Evolutionary conservation across 2,329 filamentous ascomycete genomes (phyloP).

Genomic region (Ilyonectria mors-panacis): DNA sequence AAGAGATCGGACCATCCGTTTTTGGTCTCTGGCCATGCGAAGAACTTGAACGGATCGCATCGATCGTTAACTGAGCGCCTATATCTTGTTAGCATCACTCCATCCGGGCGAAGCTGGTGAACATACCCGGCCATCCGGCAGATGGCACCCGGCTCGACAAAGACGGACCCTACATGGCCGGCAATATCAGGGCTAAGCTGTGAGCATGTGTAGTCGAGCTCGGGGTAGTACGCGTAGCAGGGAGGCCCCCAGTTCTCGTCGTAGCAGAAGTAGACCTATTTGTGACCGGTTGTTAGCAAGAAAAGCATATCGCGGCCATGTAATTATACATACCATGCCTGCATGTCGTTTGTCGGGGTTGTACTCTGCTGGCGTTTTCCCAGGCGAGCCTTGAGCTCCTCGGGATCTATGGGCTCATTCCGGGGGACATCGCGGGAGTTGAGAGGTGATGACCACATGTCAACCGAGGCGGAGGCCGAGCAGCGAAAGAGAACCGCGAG

Average conservation of each 20-base stretch:
- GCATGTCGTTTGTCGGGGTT: conserved; percentile 30
- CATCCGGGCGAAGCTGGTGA: background rate
- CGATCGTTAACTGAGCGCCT: conserved; percentile 30
- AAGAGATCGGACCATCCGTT: conserved; percentile 41
- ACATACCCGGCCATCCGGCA: conserved; percentile 45
- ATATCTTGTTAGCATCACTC: conserved; percentile 22
- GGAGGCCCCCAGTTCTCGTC: conserved; percentile 46
- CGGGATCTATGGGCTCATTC: conserved; percentile 37
- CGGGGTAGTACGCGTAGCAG: conserved; percentile 42
- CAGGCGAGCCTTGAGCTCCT: conserved; percentile 41
- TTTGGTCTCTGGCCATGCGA: conserved; percentile 47
- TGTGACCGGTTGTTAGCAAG: conserved; percentile 23
- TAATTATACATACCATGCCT: conserved; percentile 35
- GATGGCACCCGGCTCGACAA: conserved; percentile 43
- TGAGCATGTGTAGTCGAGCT: conserved; percentile 45
- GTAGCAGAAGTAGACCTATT: conserved; percentile 47
- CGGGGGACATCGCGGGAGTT: conserved; percentile 29
- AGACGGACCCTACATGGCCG: conserved; percentile 45
- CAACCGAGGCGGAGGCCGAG: conserved; percentile 40
- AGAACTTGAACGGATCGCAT: conserved; percentile 37
- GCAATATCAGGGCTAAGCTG: conserved; percentile 38
- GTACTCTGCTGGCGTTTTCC: conserved; percentile 38
- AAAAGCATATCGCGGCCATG: no score
- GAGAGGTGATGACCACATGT: conserved; percentile 42
- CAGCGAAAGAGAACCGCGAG: conserved; percentile 32